Conservation (phyloP, 129 eudicot genomes). For the Flaveria bidentis region DNA sequence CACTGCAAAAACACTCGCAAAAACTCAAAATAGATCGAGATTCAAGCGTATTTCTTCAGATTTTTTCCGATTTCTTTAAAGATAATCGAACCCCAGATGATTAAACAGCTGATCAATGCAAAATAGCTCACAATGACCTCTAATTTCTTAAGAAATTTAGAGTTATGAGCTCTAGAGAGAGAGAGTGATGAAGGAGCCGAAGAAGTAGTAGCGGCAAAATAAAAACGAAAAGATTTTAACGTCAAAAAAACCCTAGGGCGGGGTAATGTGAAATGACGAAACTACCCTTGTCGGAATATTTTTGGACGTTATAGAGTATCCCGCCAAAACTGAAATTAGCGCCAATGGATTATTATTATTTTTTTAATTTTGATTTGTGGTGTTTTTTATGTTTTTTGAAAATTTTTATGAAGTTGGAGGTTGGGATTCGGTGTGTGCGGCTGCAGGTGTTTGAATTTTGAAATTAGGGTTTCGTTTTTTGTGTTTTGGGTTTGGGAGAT, state of each 20-base stretch:
- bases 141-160: neutral
- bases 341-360: constrained; percentile 29
- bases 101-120: neutral
- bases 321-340: constrained; percentile 58
- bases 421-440: constrained; percentile 41
- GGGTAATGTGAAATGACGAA: constrained; percentile 50
- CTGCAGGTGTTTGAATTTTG: neutral
- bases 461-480: constrained; percentile 38
- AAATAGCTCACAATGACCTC: neutral
- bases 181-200: constrained; percentile 17
- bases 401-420: constrained; percentile 6
- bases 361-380: constrained; percentile 22
- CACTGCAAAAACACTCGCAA: neutral
- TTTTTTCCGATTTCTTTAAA: neutral
- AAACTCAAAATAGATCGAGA: neutral
- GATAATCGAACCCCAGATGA: constrained; percentile 11
- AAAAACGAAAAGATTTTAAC: constrained; percentile 41
- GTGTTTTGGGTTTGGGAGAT: neutral
- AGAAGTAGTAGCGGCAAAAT: constrained; percentile 43
- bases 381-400: constrained; percentile 2
- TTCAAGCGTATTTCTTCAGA: neutral
- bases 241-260: constrained; percentile 71
- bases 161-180: neutral
- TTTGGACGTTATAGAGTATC: constrained; percentile 31
- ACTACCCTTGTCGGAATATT: constrained; percentile 35